A percentile compares a stretch with the other conserved stretches of the same genome.
These are phyloP conservation scores for Rhodofomes roseus DNA, from an alignment of 1,284 basidiomycete genomes.

Conservation along the genomic window DNA sequence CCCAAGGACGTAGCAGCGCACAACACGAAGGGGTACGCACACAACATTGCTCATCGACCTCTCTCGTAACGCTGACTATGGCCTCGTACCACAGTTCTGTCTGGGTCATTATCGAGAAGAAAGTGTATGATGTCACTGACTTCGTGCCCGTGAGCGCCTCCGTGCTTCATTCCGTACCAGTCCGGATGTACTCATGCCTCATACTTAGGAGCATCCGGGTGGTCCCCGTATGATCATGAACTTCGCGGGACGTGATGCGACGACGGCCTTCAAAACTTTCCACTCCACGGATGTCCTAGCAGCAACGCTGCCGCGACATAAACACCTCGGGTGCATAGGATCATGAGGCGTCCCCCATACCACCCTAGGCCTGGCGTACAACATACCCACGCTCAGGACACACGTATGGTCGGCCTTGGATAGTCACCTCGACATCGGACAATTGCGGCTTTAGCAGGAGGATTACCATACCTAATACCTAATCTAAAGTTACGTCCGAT, in stretches of 20 bases:
- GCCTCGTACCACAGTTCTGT: neutral
- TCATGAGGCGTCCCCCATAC: too few species aligned
- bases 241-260: constrained; percentile 5
- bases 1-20: neutral
- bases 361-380: too few species aligned
- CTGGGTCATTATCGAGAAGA: neutral
- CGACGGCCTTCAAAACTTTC: neutral
- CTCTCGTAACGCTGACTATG: neutral
- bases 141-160: neutral
- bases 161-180: too few species aligned
- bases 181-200: too few species aligned
- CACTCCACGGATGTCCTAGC: neutral
- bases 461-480: too few species aligned
- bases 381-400: neutral
- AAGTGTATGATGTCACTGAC: neutral
- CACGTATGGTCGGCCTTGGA: too few species aligned
- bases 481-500: too few species aligned
- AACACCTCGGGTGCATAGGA: neutral
- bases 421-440: too few species aligned
- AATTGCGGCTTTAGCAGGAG: too few species aligned
- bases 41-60: neutral
- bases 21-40: neutral
- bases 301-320: neutral
- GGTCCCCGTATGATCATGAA: constrained; percentile 1
- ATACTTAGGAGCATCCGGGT: constrained; percentile 1